Conservation (phyloP, 192 early-diverging fungal species). For the Rhizophagus sp. region DNA sequence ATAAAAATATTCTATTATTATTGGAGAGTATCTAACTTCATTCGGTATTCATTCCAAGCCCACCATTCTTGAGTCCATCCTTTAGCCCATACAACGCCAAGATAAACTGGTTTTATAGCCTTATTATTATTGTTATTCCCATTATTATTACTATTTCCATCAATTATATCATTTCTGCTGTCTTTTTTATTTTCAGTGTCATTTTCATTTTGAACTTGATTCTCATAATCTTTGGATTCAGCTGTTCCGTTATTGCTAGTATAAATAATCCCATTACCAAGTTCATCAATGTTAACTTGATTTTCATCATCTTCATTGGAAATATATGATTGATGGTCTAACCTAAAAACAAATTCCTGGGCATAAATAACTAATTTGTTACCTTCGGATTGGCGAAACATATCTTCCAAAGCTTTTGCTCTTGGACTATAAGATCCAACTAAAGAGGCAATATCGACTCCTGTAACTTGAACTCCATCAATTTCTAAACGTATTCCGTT, state of each 20-base stretch:
- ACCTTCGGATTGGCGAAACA: conserved; percentile 23
- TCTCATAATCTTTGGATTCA: not conserved
- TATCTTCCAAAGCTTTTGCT: conserved; percentile 24
- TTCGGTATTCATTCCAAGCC: conserved; percentile 31
- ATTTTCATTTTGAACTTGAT: not conserved
- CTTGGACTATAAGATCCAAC: conserved; percentile 20
- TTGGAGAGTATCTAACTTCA: conserved; percentile 29
- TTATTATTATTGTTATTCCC: not conserved
- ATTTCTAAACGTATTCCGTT: conserved; percentile 32
- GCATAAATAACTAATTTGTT: conserved; percentile 22
- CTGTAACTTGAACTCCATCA: conserved; percentile 28
- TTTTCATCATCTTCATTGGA: not conserved
- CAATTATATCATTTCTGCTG: not conserved
- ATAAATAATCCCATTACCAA: not conserved
- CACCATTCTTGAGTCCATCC: conserved; percentile 33
- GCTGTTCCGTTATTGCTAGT: not conserved
- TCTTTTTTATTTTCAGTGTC: not conserved
- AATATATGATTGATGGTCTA: not conserved
- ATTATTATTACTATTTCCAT: not conserved
- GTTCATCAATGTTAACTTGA: not conserved
- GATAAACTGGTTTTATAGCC: conserved; percentile 11
- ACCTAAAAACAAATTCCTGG: conserved; percentile 28
- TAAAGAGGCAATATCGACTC: conserved; percentile 24
- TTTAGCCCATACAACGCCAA: conserved; percentile 31
- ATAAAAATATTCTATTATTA: not conserved